phyloP scores from a whole-genome alignment of 129 eudicot genomes.

The Calendula officinalis region DNA sequence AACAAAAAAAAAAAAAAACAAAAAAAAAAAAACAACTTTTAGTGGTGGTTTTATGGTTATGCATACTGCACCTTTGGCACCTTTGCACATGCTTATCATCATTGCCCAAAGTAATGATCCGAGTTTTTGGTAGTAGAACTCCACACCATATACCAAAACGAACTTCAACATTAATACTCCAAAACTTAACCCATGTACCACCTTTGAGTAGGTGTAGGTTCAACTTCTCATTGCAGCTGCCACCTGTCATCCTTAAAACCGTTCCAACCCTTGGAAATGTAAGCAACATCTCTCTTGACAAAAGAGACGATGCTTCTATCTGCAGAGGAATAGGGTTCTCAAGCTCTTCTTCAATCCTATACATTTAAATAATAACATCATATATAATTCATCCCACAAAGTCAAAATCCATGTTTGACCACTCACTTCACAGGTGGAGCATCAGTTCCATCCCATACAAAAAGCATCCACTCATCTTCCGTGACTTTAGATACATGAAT shows the following conservation, averaged over 20 bases:
- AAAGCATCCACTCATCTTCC: conserved; percentile 67
- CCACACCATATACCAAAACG: conserved; percentile 72
- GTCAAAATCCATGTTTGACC: conserved; percentile 12
- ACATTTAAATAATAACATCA: not conserved
- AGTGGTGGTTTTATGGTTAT: too few relatives aligned
- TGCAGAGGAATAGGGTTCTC: conserved; percentile 60
- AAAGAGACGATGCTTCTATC: conserved; percentile 42
- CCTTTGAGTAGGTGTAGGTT: conserved; percentile 47
- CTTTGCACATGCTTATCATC: conserved; percentile 47
- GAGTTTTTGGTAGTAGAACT: conserved; percentile 51
- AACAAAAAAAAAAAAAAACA: not conserved
- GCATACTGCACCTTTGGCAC: conserved; percentile 53
- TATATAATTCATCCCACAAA: not conserved
- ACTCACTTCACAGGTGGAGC: conserved; percentile 79
- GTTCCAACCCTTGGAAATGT: conserved; percentile 78
- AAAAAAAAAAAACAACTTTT: too few relatives aligned
- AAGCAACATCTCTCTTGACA: conserved; percentile 63
- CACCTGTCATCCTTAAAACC: conserved; percentile 53
- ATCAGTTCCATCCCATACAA: conserved; percentile 94
- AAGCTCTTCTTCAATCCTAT: conserved; percentile 67
- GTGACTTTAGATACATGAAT: conserved; percentile 49
- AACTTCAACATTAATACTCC: conserved; percentile 46
- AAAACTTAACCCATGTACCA: conserved; percentile 71
- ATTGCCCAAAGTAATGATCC: conserved; percentile 53
- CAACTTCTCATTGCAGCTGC: conserved; percentile 44